Evolutionary conservation across 2,329 filamentous ascomycete genomes (phyloP).

Genomic region (Colletotrichum lindemuthianum): DNA sequence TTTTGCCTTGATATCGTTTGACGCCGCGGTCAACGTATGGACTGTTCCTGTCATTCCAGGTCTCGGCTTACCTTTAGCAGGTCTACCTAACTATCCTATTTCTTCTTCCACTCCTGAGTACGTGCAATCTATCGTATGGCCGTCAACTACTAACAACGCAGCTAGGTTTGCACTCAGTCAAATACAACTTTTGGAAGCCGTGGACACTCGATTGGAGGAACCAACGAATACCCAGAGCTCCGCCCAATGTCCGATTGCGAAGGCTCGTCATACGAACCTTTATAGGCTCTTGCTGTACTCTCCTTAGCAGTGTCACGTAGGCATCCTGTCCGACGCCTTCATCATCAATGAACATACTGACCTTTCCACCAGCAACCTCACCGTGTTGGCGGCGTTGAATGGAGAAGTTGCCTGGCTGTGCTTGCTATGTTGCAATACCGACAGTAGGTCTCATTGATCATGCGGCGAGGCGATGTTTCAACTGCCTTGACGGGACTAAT

Average conservation of each 20-base stretch:
- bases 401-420: constrained; percentile 30
- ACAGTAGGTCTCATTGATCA: constrained; percentile 8
- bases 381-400: constrained; percentile 11
- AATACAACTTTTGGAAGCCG: constrained; percentile 32
- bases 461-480: fast-evolving
- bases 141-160: neutral
- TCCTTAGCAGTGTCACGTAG: constrained; percentile 25
- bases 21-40: constrained; percentile 26
- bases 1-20: constrained; percentile 23
- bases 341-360: fast-evolving
- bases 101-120: constrained; percentile 25
- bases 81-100: constrained; percentile 30
- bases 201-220: constrained; percentile 30
- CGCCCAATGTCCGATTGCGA: constrained; percentile 21
- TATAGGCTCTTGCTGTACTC: constrained; percentile 26
- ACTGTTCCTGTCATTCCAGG: fast-evolving
- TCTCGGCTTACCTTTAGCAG: neutral
- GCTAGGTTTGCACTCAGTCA: constrained; percentile 24
- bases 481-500: neutral
- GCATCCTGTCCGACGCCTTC: neutral
- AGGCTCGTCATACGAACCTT: constrained; percentile 28
- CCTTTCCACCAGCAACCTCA: constrained; percentile 3
- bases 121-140: fast-evolving
- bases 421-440: constrained; percentile 26
- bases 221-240: constrained; percentile 14